Percentiles rank a stretch among this genome's conserved stretches.
Evolutionary conservation across 306 rosid species (phyloP).

Genomic region (Fragaria nilgerrensis): DNA sequence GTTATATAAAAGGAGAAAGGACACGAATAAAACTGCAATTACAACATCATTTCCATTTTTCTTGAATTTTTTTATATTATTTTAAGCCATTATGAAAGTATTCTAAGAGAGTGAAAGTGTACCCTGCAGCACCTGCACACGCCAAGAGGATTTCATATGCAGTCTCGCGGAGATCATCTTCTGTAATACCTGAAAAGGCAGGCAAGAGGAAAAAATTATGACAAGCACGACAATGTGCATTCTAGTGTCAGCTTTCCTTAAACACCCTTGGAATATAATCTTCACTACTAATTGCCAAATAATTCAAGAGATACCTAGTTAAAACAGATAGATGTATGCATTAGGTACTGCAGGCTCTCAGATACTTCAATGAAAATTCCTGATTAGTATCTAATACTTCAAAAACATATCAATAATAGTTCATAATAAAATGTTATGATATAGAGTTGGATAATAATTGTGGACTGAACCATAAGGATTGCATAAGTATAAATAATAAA

Average conservation of each 20-base stretch:
- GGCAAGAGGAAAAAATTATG: slow-evolving; percentile 17
- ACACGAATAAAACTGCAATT: background rate
- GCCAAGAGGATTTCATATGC: slow-evolving; percentile 92
- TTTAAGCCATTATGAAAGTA: background rate
- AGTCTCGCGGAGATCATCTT: slow-evolving; percentile 92
- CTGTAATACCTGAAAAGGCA: slow-evolving; percentile 62
- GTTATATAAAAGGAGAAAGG: slow-evolving; percentile 13
- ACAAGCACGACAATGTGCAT: background rate
- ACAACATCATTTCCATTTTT: slow-evolving; percentile 17
- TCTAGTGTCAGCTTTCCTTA: background rate
- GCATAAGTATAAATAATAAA: background rate
- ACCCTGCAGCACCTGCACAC: slow-evolving; percentile 99
- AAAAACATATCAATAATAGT: background rate
- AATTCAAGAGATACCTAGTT: background rate
- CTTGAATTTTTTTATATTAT: background rate
- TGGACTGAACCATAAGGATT: background rate
- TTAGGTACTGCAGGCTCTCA: background rate
- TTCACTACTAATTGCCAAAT: slow-evolving; percentile 6
- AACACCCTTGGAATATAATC: background rate
- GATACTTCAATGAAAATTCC: background rate
- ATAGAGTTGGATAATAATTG: background rate
- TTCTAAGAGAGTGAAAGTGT: slow-evolving; percentile 18
- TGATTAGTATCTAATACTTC: background rate
- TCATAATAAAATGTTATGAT: background rate
- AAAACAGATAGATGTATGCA: background rate